Percentiles rank a stretch among this genome's conserved stretches.
Evolutionary conservation across 2,329 filamentous ascomycete species (phyloP).

Genomic region (Tolypocladium ovalisporum): DNA sequence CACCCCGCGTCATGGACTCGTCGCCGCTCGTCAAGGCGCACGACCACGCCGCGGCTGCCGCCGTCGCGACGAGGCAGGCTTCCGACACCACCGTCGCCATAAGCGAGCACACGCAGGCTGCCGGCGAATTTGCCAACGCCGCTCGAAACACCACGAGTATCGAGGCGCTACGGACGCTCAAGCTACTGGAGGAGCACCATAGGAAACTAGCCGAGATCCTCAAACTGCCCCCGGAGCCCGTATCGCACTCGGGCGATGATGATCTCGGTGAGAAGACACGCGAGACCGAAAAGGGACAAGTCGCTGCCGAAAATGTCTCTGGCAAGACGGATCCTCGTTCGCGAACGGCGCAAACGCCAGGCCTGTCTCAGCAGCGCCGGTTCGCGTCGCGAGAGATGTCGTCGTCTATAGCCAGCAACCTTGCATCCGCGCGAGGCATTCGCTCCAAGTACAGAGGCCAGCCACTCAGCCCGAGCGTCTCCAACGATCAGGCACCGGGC

Average conservation of each 20-base stretch:
- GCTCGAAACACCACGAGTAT: constrained; percentile 56
- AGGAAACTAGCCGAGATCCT: constrained; percentile 72
- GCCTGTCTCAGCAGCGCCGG: constrained; percentile 30
- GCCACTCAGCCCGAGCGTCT: constrained; percentile 61
- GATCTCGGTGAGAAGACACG: constrained; percentile 7
- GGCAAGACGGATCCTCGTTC: constrained; percentile 14
- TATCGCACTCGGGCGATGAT: constrained; percentile 19
- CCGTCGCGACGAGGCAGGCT: constrained; percentile 64
- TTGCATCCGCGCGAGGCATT: constrained; percentile 79
- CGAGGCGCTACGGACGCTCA: constrained; percentile 73
- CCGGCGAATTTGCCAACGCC: constrained; percentile 77
- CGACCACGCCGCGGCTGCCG: constrained; percentile 79
- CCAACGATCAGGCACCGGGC: constrained; percentile 62
- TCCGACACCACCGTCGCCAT: constrained; percentile 71
- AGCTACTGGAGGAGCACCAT: constrained; percentile 81
- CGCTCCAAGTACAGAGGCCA: constrained; percentile 52
- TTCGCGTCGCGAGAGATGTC: constrained; percentile 57
- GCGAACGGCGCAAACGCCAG: constrained; percentile 15
- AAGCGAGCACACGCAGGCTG: constrained; percentile 79
- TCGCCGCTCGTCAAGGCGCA: constrained; percentile 54
- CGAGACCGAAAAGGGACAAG: constrained; percentile 15
- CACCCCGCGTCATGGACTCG: constrained; percentile 20
- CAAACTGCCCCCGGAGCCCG: constrained; percentile 48
- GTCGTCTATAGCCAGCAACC: constrained; percentile 78
- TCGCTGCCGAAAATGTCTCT: constrained; percentile 1